Evolutionary conservation across 768 basidiomycete genomes (phyloP), one percentile per base, ranked within the genome.

Genomic region (Termitomyces sp.): DNA sequence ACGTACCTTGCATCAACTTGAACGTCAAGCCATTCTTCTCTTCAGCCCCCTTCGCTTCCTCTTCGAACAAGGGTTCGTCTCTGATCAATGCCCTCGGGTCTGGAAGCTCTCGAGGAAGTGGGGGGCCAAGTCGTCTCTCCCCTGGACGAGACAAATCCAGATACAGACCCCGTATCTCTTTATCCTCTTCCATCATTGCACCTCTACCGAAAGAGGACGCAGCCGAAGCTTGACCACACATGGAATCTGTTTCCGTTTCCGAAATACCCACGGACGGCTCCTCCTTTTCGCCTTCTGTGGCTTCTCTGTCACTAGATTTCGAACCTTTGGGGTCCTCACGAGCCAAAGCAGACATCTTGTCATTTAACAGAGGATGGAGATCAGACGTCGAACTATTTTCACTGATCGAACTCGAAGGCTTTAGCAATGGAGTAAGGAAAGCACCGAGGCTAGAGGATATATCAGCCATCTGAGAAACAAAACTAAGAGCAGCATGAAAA

Each of bases 41-140:
- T 24, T 37, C 60, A 41, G 15, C 49, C 21, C 24, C 44, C 8
- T 48, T 53, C 9, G 57, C 64, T 8, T 74, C 72, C 48, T 73
- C 76, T 24, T 81, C 80, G 55, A 84, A 80, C 11, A 88, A 58
- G 53, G 66, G 74, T 59, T 87, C 87, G 45, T 78, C 71, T 59
- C 84, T 64, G 26, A 89, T 80, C 43, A 76, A 62, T 15, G 71
- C 66, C 56, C 64, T 63, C 1, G 68, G 59, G 51, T 72, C 65
- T 9, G 28, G 19, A 21, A 15, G 7, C 7, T 30, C 37, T 21
- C 42, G 49, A 38, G 59, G 41, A 47, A 54, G 66, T 58, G 24
- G 57, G 55, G 24, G 57, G 40, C 43, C 66, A 24, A 42, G 52
- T 32, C 45, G 40, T 38, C 15, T 45, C 40, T 51, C 44, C 12